Conservation (phyloP, 202 grass and related monocot species). For the Schoenoplectus tabernaemontani region DNA sequence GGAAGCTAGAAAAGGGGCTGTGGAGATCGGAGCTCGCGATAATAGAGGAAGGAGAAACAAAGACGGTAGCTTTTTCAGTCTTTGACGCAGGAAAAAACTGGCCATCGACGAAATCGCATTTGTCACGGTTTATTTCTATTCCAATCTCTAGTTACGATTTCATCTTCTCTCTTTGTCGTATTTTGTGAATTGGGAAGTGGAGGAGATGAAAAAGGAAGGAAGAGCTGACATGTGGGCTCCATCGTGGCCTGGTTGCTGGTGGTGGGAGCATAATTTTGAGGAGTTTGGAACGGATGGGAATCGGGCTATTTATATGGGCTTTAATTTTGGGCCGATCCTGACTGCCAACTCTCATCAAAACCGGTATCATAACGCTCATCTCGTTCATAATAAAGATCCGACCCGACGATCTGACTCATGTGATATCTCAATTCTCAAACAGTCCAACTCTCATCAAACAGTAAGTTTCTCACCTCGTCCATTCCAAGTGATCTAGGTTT, state of each 20-base stretch:
- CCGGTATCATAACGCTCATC: background rate
- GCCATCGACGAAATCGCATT: conserved; percentile 28
- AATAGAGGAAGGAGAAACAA: conserved; percentile 20
- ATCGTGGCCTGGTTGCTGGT: no score
- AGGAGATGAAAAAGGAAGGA: no score
- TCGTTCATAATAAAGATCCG: background rate
- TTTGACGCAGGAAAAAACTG: conserved; percentile 20
- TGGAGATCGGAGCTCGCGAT: background rate
- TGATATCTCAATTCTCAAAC: no score
- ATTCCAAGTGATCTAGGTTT: no score
- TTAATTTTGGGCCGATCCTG: no score
- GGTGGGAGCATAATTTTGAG: no score
- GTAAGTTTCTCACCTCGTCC: no score
- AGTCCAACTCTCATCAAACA: no score
- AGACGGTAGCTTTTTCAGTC: conserved; percentile 24
- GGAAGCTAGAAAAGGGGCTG: background rate
- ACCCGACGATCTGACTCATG: no score
- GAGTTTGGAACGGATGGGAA: background rate
- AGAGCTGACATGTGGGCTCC: no score
- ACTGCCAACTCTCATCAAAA: no score
- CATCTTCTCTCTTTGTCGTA: background rate
- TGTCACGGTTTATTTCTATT: background rate
- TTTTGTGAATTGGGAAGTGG: no score
- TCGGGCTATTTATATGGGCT: background rate
- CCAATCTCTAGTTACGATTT: background rate